phyloP scores from a whole-genome alignment of 768 basidiomycete genomes.

The Mycena crocata region DNA sequence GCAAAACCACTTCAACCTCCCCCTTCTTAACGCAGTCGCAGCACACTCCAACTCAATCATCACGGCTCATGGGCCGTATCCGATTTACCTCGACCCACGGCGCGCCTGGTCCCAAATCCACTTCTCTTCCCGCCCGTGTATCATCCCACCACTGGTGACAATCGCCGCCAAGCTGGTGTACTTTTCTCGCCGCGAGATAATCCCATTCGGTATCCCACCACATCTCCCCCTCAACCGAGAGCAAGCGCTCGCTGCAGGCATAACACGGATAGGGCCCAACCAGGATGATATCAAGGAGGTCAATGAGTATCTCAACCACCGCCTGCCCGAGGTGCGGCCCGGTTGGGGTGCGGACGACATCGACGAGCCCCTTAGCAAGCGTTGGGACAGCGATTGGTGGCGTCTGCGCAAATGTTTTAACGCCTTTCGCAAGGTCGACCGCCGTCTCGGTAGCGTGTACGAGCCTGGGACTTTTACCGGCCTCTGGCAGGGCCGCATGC shows the following conservation, averaged over 20 bases:
- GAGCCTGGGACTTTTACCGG: conserved; percentile 61
- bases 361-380: conserved; percentile 42
- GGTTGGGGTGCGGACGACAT: conserved; percentile 9
- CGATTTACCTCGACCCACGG: conserved; percentile 53
- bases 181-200: conserved; percentile 66
- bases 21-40: conserved; percentile 47
- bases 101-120: conserved; percentile 45
- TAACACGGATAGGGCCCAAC: conserved; percentile 53
- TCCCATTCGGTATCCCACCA: conserved; percentile 55
- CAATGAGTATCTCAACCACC: conserved; percentile 54
- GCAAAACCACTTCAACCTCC: conserved; percentile 68
- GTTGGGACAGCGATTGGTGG: conserved; percentile 67
- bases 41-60: conserved; percentile 39
- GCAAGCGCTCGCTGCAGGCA: conserved; percentile 36
- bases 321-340: conserved; percentile 34
- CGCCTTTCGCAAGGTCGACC: conserved; percentile 16
- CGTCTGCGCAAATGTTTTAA: conserved; percentile 57
- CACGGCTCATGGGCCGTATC: conserved; percentile 59
- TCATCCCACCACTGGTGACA: conserved; percentile 59
- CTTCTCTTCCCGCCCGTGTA: conserved; percentile 42
- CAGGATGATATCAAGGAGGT: conserved; percentile 71
- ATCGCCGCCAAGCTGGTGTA: conserved; percentile 73
- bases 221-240: conserved; percentile 48
- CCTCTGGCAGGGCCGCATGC: conserved; percentile 71
- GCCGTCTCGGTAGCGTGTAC: conserved; percentile 44